Conservation (phyloP, 225 moss, liverwort and hornwort genomes). For the Anthoceros angustus region DNA sequence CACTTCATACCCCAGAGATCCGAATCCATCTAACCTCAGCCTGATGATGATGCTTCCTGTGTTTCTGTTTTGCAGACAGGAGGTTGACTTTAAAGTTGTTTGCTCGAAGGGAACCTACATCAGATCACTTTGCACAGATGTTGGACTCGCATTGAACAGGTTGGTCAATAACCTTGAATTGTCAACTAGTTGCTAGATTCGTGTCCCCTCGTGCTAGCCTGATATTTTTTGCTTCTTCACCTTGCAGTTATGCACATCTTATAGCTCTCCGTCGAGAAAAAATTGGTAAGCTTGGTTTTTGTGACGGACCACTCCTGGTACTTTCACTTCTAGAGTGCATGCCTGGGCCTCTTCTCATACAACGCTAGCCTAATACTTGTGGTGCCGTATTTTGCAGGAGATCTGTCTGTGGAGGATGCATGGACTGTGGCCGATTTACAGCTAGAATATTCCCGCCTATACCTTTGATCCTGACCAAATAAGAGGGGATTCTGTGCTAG, state of each 20-base stretch:
- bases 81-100: slow-evolving; percentile 52
- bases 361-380: no score
- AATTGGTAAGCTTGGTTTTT: slow-evolving; percentile 34
- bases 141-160: slow-evolving; percentile 57
- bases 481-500: no score
- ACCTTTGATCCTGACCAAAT: not conserved
- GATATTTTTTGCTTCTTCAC: not conserved
- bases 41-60: not conserved
- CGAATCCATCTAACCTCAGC: not conserved
- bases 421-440: slow-evolving; percentile 32
- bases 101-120: slow-evolving; percentile 96
- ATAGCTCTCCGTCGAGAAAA: slow-evolving; percentile 66
- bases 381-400: slow-evolving; percentile 19
- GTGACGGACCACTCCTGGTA: not conserved
- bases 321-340: not conserved
- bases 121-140: slow-evolving; percentile 74
- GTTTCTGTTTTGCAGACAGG: slow-evolving; percentile 39
- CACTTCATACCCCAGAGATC: not conserved
- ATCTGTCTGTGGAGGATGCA: slow-evolving; percentile 32
- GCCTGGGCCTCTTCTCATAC: no score
- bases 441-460: not conserved
- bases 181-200: slow-evolving; percentile 10
- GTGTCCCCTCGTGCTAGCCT: not conserved
- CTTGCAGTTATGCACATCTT: slow-evolving; percentile 67
- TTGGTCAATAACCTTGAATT: slow-evolving; percentile 11